Base-by-base conservation (phyloP, 2,329 filamentous ascomycete species). In the Thelonectria blattea region DNA sequence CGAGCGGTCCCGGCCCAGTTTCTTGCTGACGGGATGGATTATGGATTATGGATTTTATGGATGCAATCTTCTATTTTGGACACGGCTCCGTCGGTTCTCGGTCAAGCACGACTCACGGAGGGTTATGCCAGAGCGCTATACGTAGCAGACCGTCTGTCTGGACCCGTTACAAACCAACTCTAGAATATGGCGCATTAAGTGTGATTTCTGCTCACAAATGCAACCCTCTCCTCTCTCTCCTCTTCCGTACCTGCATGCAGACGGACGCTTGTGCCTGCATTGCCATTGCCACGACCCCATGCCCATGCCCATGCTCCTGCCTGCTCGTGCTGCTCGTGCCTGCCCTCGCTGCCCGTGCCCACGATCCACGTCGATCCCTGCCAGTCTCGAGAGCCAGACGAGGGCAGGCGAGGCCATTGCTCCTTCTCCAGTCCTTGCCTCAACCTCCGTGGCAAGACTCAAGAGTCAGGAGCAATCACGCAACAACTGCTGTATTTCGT, bases 241-340 rank as follows among this genome's bases (percentile, higher is more conserved):
- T 22, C 22, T 10, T 47, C 22, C 45, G 45, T 47, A 47, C 45
- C 45, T 47, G 45, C 45, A 47, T 47, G 15, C 15, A 9, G 10
- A 9, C 20, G n/a, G 12, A 7, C 22, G 22, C 15, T 6, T 47
- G 24, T 47, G 20, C 45, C 45, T 47, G 45, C 22, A 47, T 47
- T 42, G 39, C 14, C 39, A 42, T 47, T 24, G 45, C 45, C 45
- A 47, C 45, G 45, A 47, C 45, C 24, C 45, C 45, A 47, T 47
- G 45, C 15, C n/a, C 12, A 14, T 15, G 34, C 34, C 15, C 27
- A 9, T 30, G 22, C 15, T 2, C 27, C 6, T 47, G 20, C 45
- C 45, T 24, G 22, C 22, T 24, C 22, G 22, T 24, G 3, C 6
- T 24, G 22, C 22, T 24, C 22, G 22, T 24, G 22, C 22, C 22